These are phyloP conservation scores for Mycena amicta DNA, from an alignment of 768 basidiomycete genomes.

Conservation along the genomic window DNA sequence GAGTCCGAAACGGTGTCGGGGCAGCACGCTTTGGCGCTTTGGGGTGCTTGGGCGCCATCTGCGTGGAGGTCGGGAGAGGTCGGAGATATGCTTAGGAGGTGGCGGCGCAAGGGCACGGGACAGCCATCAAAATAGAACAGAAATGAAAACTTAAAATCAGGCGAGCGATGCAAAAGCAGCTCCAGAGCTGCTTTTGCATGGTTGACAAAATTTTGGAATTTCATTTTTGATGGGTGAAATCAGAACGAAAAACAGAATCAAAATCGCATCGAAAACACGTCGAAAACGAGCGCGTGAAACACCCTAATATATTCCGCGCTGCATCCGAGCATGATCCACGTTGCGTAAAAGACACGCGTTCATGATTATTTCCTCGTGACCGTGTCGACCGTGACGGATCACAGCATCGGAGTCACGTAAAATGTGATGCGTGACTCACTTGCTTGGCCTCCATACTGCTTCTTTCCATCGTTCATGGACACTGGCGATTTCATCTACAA, in stretches of 20 bases:
- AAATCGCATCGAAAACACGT: no score
- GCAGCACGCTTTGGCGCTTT: background rate
- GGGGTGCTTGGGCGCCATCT: background rate
- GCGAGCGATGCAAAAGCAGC: background rate
- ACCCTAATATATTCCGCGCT: background rate
- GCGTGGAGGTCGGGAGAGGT: background rate
- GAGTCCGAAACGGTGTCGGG: background rate
- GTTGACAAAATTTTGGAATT: background rate
- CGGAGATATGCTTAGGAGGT: no score
- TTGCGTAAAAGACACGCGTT: no score
- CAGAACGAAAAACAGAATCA: background rate
- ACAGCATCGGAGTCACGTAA: no score
- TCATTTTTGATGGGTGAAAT: background rate
- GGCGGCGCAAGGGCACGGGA: no score
- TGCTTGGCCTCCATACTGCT: no score
- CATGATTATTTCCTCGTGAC: no score
- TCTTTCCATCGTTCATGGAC: no score
- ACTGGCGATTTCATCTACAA: no score
- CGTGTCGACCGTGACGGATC: no score
- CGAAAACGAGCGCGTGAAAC: background rate
- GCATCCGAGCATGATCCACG: no score
- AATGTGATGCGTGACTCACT: no score
- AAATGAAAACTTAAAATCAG: background rate
- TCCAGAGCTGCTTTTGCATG: background rate
- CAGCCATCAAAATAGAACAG: background rate